A percentile compares a stretch with the other conserved stretches of the same genome.
These are phyloP conservation scores for Saturnispora serradocipensis DNA, from an alignment of 805 yeast genomes.

Conservation along the genomic window DNA sequence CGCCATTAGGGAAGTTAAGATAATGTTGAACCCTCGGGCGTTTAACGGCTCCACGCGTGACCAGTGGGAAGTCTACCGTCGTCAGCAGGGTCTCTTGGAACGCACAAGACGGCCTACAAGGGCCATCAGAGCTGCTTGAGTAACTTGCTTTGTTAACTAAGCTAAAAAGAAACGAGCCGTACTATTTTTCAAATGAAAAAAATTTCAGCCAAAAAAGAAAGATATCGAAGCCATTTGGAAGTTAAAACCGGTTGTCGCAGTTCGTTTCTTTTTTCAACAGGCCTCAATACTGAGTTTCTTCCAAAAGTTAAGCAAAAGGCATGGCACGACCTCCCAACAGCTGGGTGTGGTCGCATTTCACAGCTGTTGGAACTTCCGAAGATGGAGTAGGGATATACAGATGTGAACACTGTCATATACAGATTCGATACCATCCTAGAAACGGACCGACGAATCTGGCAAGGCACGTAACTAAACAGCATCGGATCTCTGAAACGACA, in stretches of 20 bases:
- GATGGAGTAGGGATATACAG: slow-evolving; percentile 3
- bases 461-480: slow-evolving; percentile 25
- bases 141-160: background rate
- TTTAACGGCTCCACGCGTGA: slow-evolving; percentile 80
- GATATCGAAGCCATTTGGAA: background rate
- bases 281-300: background rate
- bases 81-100: slow-evolving; percentile 88
- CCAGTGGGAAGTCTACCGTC: slow-evolving; percentile 90
- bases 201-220: background rate
- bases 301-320: background rate
- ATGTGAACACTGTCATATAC: slow-evolving; percentile 24
- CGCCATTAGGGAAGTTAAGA: slow-evolving; percentile 39
- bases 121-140: slow-evolving; percentile 20
- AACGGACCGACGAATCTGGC: slow-evolving; percentile 30
- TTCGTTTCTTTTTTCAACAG: slow-evolving; percentile 6
- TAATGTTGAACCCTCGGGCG: slow-evolving; percentile 71
- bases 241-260: slow-evolving; percentile 8
- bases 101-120: slow-evolving; percentile 44
- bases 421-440: slow-evolving; percentile 25
- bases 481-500: slow-evolving; percentile 12
- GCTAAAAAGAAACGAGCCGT: slow-evolving; percentile 8
- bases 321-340: slow-evolving; percentile 30
- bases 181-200: background rate
- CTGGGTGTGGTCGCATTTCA: slow-evolving; percentile 30
- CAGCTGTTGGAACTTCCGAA: slow-evolving; percentile 14